These are phyloP conservation scores for Stramenopiles sp. DNA, from an alignment of 352 stramenopile genomes.

Conservation along the genomic window DNA sequence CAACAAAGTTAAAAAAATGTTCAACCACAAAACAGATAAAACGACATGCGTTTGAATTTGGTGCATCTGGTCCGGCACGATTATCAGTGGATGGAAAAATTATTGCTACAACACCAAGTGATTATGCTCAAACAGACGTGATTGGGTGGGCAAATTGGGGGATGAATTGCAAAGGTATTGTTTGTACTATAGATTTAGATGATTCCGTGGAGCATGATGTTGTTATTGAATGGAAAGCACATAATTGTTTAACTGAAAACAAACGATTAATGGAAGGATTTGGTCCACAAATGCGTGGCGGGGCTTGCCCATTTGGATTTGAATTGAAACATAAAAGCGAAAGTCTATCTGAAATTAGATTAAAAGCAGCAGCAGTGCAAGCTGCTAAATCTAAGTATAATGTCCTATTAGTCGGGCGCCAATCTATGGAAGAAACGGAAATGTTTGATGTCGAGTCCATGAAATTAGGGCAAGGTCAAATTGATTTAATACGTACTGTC, in stretches of 20 bases:
- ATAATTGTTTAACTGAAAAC: slow-evolving; percentile 25
- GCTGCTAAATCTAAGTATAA: not conserved
- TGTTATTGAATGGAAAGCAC: slow-evolving; percentile 16
- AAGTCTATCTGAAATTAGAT: not conserved
- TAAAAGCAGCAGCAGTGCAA: not conserved
- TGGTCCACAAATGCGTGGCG: slow-evolving; percentile 18
- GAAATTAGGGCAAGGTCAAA: slow-evolving; percentile 27
- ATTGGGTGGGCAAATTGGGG: not conserved
- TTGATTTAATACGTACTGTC: slow-evolving; percentile 22
- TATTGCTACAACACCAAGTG: not conserved
- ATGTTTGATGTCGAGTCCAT: slow-evolving; percentile 25
- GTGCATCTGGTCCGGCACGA: not conserved
- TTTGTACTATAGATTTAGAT: slow-evolving; percentile 13
- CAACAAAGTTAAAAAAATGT: not conserved
- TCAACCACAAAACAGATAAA: not conserved
- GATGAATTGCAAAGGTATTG: slow-evolving; percentile 11
- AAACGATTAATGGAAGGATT: slow-evolving; percentile 26
- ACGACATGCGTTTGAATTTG: not conserved
- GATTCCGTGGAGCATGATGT: slow-evolving; percentile 10
- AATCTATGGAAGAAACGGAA: slow-evolving; percentile 20
- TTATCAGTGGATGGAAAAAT: slow-evolving; percentile 11
- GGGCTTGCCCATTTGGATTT: not conserved
- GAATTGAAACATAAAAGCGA: not conserved
- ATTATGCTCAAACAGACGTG: slow-evolving; percentile 6
- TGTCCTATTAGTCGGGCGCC: slow-evolving; percentile 22